phyloP scores from a whole-genome alignment of 768 basidiomycete genomes.

The Hebeloma cylindrosporum region DNA sequence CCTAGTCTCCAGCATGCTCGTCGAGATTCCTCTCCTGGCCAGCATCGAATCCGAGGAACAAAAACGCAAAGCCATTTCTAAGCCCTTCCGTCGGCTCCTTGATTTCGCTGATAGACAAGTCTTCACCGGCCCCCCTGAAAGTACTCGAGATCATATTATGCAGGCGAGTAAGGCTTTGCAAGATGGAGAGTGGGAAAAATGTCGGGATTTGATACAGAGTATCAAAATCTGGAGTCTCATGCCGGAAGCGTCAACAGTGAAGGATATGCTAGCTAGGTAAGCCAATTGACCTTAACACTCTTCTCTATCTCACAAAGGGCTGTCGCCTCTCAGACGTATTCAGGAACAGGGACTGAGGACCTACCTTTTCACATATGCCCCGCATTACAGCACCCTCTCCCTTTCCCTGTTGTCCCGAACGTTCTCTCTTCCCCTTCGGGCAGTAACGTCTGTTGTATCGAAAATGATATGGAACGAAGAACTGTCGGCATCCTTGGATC shows the following conservation, averaged over 20 bases:
- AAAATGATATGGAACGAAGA: conserved; percentile 99
- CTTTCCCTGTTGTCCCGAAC: conserved; percentile 83
- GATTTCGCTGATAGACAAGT: conserved; percentile 98
- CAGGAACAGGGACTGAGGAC: conserved; percentile 97
- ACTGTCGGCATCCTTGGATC: conserved; percentile 89
- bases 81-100: conserved; percentile 91
- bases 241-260: conserved; percentile 84
- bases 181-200: conserved; percentile 96
- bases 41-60: conserved; percentile 93
- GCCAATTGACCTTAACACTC: conserved; percentile 25
- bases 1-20: conserved; percentile 97
- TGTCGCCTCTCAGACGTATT: conserved; percentile 65
- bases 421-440: conserved; percentile 77
- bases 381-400: conserved; percentile 90
- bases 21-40: conserved; percentile 93
- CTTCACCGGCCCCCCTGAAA: conserved; percentile 98
- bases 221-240: conserved; percentile 99
- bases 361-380: conserved; percentile 96
- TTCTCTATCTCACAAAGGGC: conserved; percentile 4
- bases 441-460: conserved; percentile 89
- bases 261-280: conserved; percentile 93
- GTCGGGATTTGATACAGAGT: conserved; percentile 87
- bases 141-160: conserved; percentile 98
- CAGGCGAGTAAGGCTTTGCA: conserved; percentile 97
- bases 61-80: conserved; percentile 91